Percentiles rank a stretch among this genome's conserved stretches.
Conservation (phyloP, 257 asterid genomes). For the Eustoma russellianum region DNA sequence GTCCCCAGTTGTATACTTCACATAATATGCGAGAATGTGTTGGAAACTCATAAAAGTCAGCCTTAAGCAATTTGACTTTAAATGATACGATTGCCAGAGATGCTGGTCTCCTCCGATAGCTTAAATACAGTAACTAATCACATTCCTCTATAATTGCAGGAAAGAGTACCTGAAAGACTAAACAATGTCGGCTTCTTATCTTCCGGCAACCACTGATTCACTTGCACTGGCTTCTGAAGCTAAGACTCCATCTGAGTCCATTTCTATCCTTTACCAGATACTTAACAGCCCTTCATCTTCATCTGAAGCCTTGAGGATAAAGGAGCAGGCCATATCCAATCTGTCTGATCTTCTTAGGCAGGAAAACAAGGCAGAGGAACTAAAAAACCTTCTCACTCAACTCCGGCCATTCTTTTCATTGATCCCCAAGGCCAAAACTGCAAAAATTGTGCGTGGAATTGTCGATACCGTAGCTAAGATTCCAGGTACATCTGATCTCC, state of each 20-base stretch:
- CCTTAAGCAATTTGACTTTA: too few relatives aligned
- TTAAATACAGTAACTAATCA: too few relatives aligned
- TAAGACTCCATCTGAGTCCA: conserved; percentile 27
- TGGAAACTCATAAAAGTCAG: too few relatives aligned
- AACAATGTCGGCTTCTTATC: conserved; percentile 27
- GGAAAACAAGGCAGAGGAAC: conserved; percentile 11
- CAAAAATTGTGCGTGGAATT: conserved; percentile 33
- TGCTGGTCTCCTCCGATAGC: too few relatives aligned
- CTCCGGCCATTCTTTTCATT: conserved; percentile 21
- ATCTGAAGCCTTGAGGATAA: conserved; percentile 31
- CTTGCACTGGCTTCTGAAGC: conserved; percentile 36
- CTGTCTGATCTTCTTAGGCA: conserved; percentile 32
- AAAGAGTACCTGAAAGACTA: too few relatives aligned
- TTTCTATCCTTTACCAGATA: conserved; percentile 24
- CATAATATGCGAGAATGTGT: too few relatives aligned
- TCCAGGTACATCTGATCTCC: conserved; percentile 37
- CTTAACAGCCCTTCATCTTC: conserved; percentile 35
- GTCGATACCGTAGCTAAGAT: conserved; percentile 35
- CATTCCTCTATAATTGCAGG: too few relatives aligned
- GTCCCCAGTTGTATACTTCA: too few relatives aligned
- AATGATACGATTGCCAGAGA: too few relatives aligned
- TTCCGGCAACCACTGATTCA: conserved; percentile 31
- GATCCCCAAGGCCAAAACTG: conserved; percentile 42
- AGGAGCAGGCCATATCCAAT: conserved; percentile 37
- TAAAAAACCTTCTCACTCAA: conserved; percentile 6